These are phyloP conservation scores for Paraphoma sp. DNA, from an alignment of 2,329 filamentous ascomycete species.

Conservation along the genomic window DNA sequence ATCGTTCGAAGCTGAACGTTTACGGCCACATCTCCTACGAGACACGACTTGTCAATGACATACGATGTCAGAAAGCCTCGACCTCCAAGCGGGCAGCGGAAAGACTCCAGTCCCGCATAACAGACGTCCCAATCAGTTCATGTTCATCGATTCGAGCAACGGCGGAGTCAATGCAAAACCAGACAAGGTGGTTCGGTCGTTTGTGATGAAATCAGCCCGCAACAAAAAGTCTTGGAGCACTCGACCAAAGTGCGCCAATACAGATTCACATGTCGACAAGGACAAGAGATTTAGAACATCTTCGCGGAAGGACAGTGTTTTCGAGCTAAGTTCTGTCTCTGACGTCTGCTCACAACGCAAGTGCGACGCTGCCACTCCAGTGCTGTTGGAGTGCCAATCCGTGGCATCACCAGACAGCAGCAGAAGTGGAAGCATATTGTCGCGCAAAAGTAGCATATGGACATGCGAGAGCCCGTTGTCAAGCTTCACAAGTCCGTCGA, in stretches of 20 bases:
- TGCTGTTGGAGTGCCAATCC: conserved; percentile 11
- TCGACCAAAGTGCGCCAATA: conserved; percentile 30
- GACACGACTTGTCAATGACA: conserved; percentile 1
- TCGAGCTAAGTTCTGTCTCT: conserved; percentile 1
- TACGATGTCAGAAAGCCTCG: conserved; percentile 17
- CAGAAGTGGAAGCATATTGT: conserved; percentile 20
- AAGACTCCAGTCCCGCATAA: conserved; percentile 7
- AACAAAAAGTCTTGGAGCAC: conserved; percentile 42
- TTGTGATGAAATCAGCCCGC: conserved; percentile 46
- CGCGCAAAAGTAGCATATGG: conserved; percentile 13
- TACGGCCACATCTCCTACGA: conserved; percentile 8
- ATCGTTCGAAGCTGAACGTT: neutral
- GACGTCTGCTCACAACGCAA: neutral
- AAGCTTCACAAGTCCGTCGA: conserved; percentile 20
- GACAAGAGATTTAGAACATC: conserved; percentile 1
- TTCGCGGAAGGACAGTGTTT: conserved; percentile 4
- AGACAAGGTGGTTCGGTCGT: conserved; percentile 40
- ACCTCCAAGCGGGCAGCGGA: conserved; percentile 2
- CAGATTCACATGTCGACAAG: conserved; percentile 6
- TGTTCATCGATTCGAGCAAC: conserved; percentile 44
- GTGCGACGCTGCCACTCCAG: neutral
- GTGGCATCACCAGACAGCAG: conserved; percentile 23
- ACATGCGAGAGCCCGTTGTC: conserved; percentile 21
- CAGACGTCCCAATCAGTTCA: conserved; percentile 34
- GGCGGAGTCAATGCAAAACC: conserved; percentile 40